Conservation (phyloP, 78 protist species). For the slime mould (Dictyostelium discoideum) region dicty_2.7 NC_007088.5:8181501-8182000, state of each 20-base stretch:
- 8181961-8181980: no score
- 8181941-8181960: no score
- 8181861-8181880: no score
- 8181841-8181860: no score
- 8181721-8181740: constrained; percentile 5
- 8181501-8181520: constrained; percentile 31
- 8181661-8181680: constrained; percentile 32
- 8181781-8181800: constrained; percentile 55
- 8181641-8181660: constrained; percentile 52
- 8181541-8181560: neutral
- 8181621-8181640: constrained; percentile 21
- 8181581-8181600: no score
- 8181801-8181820: constrained; percentile 70
- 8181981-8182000: neutral
- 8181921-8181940: no score
- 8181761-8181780: constrained; percentile 58
- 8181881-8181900: no score
- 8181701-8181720: neutral
- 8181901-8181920: no score
- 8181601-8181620: neutral
- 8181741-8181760: constrained; percentile 7
- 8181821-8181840: constrained; percentile 32
- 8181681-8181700: constrained; percentile 15
- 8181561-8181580: neutral
- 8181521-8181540: no score